Conservation (phyloP, 2,329 filamentous ascomycete genomes). For the Fusarium setosum region DNA sequence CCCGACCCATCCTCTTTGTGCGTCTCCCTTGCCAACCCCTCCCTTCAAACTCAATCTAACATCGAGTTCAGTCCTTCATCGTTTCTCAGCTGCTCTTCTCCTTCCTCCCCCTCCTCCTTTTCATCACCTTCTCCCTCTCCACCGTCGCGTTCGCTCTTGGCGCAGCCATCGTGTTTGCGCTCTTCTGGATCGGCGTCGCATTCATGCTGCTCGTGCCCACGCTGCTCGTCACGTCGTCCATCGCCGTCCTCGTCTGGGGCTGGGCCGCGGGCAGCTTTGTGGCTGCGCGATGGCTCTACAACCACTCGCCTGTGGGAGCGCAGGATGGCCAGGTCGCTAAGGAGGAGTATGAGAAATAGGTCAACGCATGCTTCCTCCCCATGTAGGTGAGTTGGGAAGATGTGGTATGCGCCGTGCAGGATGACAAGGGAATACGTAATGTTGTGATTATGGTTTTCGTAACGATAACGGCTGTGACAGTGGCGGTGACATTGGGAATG, state of each 20-base stretch:
- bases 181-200: constrained; percentile 75
- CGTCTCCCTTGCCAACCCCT: constrained; percentile 42
- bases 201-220: constrained; percentile 75
- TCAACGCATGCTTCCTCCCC: constrained; percentile 10
- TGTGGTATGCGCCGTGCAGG: too few relatives aligned
- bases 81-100: constrained; percentile 73
- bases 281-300: constrained; percentile 59
- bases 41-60: not conserved
- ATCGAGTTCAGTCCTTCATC: constrained; percentile 70
- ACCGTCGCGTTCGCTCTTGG: constrained; percentile 72
- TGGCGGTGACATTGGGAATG: too few relatives aligned
- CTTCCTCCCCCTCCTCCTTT: constrained; percentile 75
- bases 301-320: constrained; percentile 41
- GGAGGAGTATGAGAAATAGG: constrained; percentile 36
- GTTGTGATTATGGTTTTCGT: too few relatives aligned
- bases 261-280: constrained; percentile 73
- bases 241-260: constrained; percentile 73
- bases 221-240: constrained; percentile 72
- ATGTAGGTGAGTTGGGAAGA: constrained; percentile 6
- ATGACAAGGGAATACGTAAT: too few relatives aligned
- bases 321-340: constrained; percentile 39
- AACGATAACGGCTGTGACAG: too few relatives aligned
- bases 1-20: constrained; percentile 78
- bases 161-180: constrained; percentile 71
- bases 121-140: constrained; percentile 72